Base-by-base conservation (phyloP, 768 basidiomycete species). In the Boletus vinaceobasis region DNA sequence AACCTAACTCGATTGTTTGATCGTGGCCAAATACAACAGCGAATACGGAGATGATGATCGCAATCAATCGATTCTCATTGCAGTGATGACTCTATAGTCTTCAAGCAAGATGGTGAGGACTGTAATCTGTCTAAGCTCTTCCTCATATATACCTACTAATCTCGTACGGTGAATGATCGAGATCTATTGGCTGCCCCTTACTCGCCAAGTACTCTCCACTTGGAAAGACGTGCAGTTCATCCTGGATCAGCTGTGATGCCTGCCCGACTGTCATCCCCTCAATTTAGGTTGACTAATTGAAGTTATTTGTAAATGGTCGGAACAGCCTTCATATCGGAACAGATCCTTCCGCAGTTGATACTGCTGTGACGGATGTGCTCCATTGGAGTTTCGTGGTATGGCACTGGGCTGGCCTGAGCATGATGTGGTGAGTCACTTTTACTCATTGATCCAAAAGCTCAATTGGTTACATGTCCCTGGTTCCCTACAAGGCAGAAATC, bases 321-420 rank as follows among this genome's bases (percentile, higher is more conserved):
- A 46, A 45, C 43, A 52, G 43, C 39, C 48, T 37, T 36, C 23
- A 3, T n/a, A 26, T 42, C 5, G 7, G 36, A 35, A 43, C 11
- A 15, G 26, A 26, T 29, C 32, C 23, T 48, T 38, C 39, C 27
- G 2, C 6, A 1, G n/a, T 33, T 39, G 54, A 58, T 35, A 39
- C 55, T n/a, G 59, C 55, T 31, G 52, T 65, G 10, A 70, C 57
- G 1, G 61, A 53, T 27, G 52, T 57, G 10, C 57, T 60, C 47
- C 23, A 23, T 46, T 59, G 51, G 40, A 63, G 23, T 4, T 47
- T 67, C 66, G 6, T 69, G 43, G 23, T 62, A 53, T 32, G 65
- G 56, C 27, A 43, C 47, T 27, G 53, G 57, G 14, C 35, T 51
- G 10, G 48, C 58, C 67, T 69, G 38, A 4, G 14, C 42, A 32